Conservation (phyloP, 2,329 filamentous ascomycete species). For the Phaeophleospora eucalypticola region DNA sequence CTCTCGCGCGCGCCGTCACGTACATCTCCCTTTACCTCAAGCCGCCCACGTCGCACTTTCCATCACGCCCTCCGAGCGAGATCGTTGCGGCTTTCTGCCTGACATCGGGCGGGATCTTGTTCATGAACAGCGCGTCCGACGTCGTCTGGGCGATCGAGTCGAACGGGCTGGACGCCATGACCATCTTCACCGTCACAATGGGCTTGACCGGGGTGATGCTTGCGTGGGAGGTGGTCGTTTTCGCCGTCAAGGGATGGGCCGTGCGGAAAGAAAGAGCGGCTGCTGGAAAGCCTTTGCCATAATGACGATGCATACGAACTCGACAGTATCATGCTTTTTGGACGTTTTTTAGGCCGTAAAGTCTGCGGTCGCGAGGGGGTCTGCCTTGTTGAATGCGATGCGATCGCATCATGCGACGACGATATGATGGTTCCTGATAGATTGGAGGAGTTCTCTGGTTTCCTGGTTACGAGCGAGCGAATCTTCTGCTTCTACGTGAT, state of each 20-base stretch:
- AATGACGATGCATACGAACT: too few relatives aligned
- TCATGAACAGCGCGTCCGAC: slow-evolving; percentile 83
- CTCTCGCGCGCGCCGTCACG: slow-evolving; percentile 71
- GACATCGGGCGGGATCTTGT: slow-evolving; percentile 80
- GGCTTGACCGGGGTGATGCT: slow-evolving; percentile 78
- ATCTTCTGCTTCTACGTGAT: too few relatives aligned
- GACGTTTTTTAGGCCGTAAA: too few relatives aligned
- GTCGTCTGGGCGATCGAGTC: slow-evolving; percentile 72
- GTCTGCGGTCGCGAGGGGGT: too few relatives aligned
- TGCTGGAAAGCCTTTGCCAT: slow-evolving; percentile 5
- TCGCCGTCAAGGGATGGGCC: slow-evolving; percentile 88
- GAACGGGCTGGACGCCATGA: slow-evolving; percentile 82
- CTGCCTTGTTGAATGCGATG: background rate
- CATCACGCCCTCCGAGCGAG: slow-evolving; percentile 84
- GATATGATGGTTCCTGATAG: too few relatives aligned
- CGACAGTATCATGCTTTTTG: background rate
- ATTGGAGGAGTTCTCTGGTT: too few relatives aligned
- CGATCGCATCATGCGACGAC: too few relatives aligned
- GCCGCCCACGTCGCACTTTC: slow-evolving; percentile 74
- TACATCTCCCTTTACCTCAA: slow-evolving; percentile 76
- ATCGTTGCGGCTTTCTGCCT: slow-evolving; percentile 83
- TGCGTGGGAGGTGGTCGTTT: slow-evolving; percentile 73
- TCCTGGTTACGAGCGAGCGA: too few relatives aligned
- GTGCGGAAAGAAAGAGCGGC: slow-evolving; percentile 32
- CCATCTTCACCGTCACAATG: slow-evolving; percentile 84